A percentile compares a stretch with the other conserved stretches of the same genome.
Conservation (phyloP, 1,284 basidiomycete species). For the Cutaneotrichosporon cutaneum region DNA sequence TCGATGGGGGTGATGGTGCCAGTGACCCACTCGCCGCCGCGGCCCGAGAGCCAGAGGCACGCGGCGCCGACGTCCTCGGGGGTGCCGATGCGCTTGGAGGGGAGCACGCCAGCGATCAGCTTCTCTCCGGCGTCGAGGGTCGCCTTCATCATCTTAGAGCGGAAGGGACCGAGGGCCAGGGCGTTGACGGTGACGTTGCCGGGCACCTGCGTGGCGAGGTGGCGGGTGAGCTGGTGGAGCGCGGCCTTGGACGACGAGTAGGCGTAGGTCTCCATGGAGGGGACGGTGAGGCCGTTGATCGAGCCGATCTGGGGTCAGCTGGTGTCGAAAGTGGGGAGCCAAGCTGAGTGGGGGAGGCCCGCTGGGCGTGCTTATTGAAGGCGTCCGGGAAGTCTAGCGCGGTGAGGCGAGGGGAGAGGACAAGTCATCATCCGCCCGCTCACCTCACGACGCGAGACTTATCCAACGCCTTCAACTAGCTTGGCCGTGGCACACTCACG, state of each 20-base stretch:
- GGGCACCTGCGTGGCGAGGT: conserved; percentile 63
- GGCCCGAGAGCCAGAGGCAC: conserved; percentile 62
- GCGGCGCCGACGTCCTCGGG: conserved; percentile 66
- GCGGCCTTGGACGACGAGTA: conserved; percentile 66
- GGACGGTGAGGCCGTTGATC: conserved; percentile 61
- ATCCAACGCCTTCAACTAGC: neutral
- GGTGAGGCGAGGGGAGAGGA: no score
- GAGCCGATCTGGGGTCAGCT: conserved; percentile 58
- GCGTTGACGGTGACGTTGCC: conserved; percentile 68
- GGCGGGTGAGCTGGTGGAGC: conserved; percentile 59
- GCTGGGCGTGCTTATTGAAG: no score
- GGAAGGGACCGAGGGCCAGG: conserved; percentile 62
- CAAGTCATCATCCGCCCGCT: no score
- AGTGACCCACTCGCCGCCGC: conserved; percentile 64
- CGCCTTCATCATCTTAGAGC: conserved; percentile 60
- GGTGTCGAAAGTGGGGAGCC: no score
- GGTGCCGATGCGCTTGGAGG: conserved; percentile 61
- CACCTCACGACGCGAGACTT: no score
- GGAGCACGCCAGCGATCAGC: conserved; percentile 56
- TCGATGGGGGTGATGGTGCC: conserved; percentile 63
- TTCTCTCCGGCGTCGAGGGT: conserved; percentile 59
- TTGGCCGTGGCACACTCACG: conserved; percentile 26
- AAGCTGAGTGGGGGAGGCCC: no score
- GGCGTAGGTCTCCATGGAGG: conserved; percentile 65
- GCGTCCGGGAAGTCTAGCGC: neutral